Evolutionary conservation across 2,329 filamentous ascomycete species (phyloP), one percentile per base, ranked within the genome.

Genomic region (Trichoderma arundinaceum): DNA sequence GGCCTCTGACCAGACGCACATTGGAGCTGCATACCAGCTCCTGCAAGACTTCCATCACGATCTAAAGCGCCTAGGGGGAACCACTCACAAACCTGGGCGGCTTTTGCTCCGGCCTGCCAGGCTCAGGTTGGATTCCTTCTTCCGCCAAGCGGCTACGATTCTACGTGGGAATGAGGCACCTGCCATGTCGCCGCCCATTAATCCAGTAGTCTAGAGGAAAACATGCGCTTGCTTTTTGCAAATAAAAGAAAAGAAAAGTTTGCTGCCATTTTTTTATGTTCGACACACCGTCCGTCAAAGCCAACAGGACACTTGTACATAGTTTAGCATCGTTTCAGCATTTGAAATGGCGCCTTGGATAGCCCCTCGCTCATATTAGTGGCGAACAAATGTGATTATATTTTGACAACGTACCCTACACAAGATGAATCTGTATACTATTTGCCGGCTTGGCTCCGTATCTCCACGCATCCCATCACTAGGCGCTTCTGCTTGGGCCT

Each of bases 111-210:
- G 78, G 1, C 77, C 78, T 4, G 76, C 76, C 1, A 75, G 74
- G 22, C 64, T 80, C 6, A 73, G 78, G 4, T 75, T 79, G 39
- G 77, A 80, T 51, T 79, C 78, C 0, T 79, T 80, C 60, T 80
- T 80, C 22, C 72, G 73, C 5, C 78, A 80, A 54, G 77, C 78
- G 10, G 71, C 71, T 8, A 68, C 71, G 13, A 71, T 74, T 41
- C 69, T 74, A 35, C 68, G 72, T 3, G 62, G 62, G 44, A 65
- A 63, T 44, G 66, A 66, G 13, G 56, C 46, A 38, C 22, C 54
- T 15, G 19, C 41, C n/a, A 33, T 46, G n/a, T 33, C 41, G 9
- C 56, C 41, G 12, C 56, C 38, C n/a, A 54, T 54, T 15, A 65
- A 48, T 32, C 7, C 32, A 9, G 19, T 46, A 15, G 39, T 12